Conservation (phyloP, 805 yeast species). For the Lipomyces mesembrius region DNA sequence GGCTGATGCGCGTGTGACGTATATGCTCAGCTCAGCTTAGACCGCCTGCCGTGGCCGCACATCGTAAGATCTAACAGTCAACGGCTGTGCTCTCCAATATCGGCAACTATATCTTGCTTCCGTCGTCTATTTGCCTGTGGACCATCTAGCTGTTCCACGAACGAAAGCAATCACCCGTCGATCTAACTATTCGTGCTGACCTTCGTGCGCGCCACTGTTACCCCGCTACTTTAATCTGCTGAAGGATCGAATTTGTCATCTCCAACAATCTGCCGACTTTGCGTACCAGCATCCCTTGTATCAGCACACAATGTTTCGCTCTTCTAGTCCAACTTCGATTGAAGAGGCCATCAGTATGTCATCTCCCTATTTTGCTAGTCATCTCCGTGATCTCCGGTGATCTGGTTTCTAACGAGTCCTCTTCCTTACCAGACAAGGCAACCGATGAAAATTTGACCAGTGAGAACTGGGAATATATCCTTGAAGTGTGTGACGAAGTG, state of each 20-base stretch:
- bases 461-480: conserved; percentile 70
- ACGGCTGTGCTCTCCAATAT: background rate
- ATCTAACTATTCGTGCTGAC: background rate
- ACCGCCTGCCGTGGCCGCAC: no score
- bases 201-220: background rate
- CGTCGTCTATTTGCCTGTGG: background rate
- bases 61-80: background rate
- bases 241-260: background rate
- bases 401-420: conserved; percentile 4
- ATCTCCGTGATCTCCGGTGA: background rate
- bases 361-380: background rate
- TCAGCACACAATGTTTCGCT: conserved; percentile 27
- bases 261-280: background rate
- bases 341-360: conserved; percentile 37
- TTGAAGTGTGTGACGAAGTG: conserved; percentile 70
- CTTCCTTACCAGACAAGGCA: conserved; percentile 50
- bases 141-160: background rate
- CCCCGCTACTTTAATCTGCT: background rate
- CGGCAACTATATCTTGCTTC: background rate
- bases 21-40: background rate
- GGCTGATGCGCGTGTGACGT: background rate
- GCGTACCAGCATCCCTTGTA: background rate
- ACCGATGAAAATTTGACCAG: conserved; percentile 65
- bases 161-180: background rate
- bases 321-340: conserved; percentile 32